Evolutionary conservation across 2,329 filamentous ascomycete species (phyloP).

Genomic region (Fusarium udum): DNA sequence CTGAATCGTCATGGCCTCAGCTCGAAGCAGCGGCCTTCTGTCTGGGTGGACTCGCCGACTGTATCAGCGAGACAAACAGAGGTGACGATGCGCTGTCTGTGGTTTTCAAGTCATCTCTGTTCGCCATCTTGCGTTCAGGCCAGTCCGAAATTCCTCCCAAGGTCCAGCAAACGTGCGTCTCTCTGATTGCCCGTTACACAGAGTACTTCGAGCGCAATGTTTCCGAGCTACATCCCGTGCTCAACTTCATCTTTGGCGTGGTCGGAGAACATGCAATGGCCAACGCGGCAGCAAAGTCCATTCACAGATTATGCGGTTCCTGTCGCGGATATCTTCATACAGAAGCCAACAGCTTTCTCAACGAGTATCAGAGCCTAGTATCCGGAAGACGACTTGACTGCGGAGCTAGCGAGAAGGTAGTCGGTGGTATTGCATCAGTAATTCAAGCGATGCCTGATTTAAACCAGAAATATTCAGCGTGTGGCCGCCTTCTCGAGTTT

Average conservation of each 20-base stretch:
- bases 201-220: conserved; percentile 79
- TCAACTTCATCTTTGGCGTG: conserved; percentile 79
- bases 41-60: conserved; percentile 73
- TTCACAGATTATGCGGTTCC: conserved; percentile 77
- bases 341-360: conserved; percentile 74
- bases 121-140: conserved; percentile 62
- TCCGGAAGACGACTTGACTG: conserved; percentile 66
- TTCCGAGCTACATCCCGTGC: conserved; percentile 71
- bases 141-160: conserved; percentile 66
- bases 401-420: conserved; percentile 75
- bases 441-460: conserved; percentile 74
- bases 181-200: conserved; percentile 76
- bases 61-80: conserved; percentile 64
- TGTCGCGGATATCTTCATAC: conserved; percentile 75
- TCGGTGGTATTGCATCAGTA: conserved; percentile 78
- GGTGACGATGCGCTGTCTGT: conserved; percentile 67
- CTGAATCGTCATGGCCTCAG: conserved; percentile 63
- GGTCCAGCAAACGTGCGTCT: conserved; percentile 73
- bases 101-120: conserved; percentile 70
- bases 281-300: conserved; percentile 77
- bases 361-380: conserved; percentile 74
- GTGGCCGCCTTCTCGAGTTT: conserved; percentile 50
- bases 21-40: conserved; percentile 71
- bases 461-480: conserved; percentile 65
- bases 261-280: conserved; percentile 71